Conservation (phyloP, 495 filamentous ascomycete species). For the Clohesyomyces aquaticus region DNA sequence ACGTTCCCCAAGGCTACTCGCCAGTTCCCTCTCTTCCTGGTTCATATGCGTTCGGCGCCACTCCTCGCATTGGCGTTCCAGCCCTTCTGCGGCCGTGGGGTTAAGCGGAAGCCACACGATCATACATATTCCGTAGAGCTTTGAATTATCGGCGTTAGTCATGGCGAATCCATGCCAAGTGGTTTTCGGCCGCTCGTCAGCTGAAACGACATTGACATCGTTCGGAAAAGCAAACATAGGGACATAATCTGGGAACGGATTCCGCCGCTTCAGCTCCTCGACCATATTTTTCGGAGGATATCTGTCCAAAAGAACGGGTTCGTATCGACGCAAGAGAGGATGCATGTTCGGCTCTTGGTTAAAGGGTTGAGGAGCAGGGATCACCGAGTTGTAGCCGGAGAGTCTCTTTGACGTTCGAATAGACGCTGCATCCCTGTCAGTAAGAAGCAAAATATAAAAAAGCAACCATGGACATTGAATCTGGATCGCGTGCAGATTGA, state of each 20-base stretch:
- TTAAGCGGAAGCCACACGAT: slow-evolving; percentile 92
- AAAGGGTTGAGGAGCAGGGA: slow-evolving; percentile 88
- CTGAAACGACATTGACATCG: slow-evolving; percentile 94
- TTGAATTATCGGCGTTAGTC: slow-evolving; percentile 90
- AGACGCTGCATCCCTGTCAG: slow-evolving; percentile 66
- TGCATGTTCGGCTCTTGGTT: slow-evolving; percentile 92
- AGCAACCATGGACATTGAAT: slow-evolving; percentile 19
- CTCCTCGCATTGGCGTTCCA: slow-evolving; percentile 89
- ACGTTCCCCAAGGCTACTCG: slow-evolving; percentile 87
- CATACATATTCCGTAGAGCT: slow-evolving; percentile 87
- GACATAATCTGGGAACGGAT: slow-evolving; percentile 92
- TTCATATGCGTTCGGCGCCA: slow-evolving; percentile 97
- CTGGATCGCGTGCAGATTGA: slow-evolving; percentile 18
- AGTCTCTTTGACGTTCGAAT: slow-evolving; percentile 84
- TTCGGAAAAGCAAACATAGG: slow-evolving; percentile 99
- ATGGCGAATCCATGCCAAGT: slow-evolving; percentile 99
- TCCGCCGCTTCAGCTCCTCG: slow-evolving; percentile 81
- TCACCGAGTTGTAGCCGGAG: slow-evolving; percentile 98
- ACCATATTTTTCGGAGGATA: slow-evolving; percentile 82
- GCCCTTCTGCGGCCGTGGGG: slow-evolving; percentile 75
- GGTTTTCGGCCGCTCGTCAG: slow-evolving; percentile 87
- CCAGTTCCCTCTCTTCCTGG: slow-evolving; percentile 90
- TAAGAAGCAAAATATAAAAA: slow-evolving; percentile 35
- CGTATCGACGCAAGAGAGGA: slow-evolving; percentile 88
- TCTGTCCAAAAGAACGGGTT: slow-evolving; percentile 89